Evolutionary conservation across 495 filamentous ascomycete species (phyloP), one percentile per base, ranked within the genome.

Genomic region (Aspergillus coremiiformis): DNA sequence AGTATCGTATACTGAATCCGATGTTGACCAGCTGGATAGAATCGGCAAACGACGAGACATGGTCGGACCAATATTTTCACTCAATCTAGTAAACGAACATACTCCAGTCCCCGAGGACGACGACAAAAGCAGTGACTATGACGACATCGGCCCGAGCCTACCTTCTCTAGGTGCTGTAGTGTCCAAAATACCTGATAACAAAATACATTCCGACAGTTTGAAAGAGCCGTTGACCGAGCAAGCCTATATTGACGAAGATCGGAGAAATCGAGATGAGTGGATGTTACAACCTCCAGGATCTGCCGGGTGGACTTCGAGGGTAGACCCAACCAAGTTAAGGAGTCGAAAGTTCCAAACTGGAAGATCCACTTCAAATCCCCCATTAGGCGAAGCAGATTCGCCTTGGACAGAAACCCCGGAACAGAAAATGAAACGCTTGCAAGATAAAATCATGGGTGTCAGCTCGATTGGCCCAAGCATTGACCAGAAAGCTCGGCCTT

Each of bases 381-480:
- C 69, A 1, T 63, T 61, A 3, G 62, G 74, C 1, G 55, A 51
- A 3, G 58, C 65, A 1, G 74, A 84, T 49, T 77, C 83, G 8
- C 77, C 90, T 20, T 98, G 93, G 93, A 89, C 87, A 0, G 93
- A 98, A 61, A 95, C 89, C 5, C 88, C 91, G 0, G 89, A 92
- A 58, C 80, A 96, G 63, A 94, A 93, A 62, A 80, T 84, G 47
- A 81, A 84, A 61, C 75, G 93, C 15, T 66, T 98, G 4, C 83
- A 83, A 58, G 83, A 95, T 66, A 82, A 93, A 55, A 83, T 96
- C n/a, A 78, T 98, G 60, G 93, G 93, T 2, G 75, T 92, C 26
- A 48, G 56, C 47, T 26, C 58, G 15, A 41, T 55, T 12, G 42
- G 43, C 23, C 30, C 37, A 9, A 49, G 49, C 15, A 42, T 44